A percentile compares a stretch with the other conserved stretches of the same genome.
phyloP scores from a whole-genome alignment of 495 filamentous ascomycete genomes.

The Aspergillus bertholletiae region DNA sequence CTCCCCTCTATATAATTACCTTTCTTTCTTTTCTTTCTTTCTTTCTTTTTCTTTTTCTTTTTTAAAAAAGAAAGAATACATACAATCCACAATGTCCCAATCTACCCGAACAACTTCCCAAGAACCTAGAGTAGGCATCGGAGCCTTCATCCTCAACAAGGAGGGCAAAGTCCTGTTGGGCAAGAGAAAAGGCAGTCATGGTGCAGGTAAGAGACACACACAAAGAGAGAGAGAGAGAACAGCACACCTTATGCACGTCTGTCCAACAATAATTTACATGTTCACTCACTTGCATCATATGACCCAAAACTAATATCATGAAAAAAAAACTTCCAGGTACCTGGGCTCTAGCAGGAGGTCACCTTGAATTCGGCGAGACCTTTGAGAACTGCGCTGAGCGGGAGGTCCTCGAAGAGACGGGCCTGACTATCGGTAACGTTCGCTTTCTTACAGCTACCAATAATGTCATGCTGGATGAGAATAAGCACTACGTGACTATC shows the following conservation, averaged over 20 bases:
- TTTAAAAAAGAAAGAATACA: too few relatives aligned
- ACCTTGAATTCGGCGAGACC: constrained; percentile 62
- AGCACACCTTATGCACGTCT: neutral
- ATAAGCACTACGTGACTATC: constrained; percentile 65
- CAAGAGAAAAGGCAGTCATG: constrained; percentile 21
- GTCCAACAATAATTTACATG: neutral
- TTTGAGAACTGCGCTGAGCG: constrained; percentile 55
- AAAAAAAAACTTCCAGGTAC: constrained; percentile 48
- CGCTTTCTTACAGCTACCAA: constrained; percentile 56
- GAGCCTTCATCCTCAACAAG: neutral
- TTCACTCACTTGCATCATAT: neutral
- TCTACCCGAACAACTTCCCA: neutral
- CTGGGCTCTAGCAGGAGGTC: constrained; percentile 64
- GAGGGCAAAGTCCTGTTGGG: neutral
- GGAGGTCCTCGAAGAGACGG: constrained; percentile 68
- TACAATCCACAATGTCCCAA: neutral
- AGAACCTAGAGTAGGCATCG: neutral
- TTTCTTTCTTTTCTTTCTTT: too few relatives aligned
- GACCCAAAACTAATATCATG: neutral
- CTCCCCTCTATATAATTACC: too few relatives aligned
- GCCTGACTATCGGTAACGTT: constrained; percentile 44
- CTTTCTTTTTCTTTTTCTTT: too few relatives aligned
- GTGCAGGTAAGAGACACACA: constrained; percentile 23
- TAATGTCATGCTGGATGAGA: constrained; percentile 47
- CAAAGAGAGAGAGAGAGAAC: too few relatives aligned